Percentiles rank a stretch among this genome's conserved stretches.
Evolutionary conservation across 2,329 filamentous ascomycete genomes (phyloP).

Genomic region (Xylariaceae sp.): DNA sequence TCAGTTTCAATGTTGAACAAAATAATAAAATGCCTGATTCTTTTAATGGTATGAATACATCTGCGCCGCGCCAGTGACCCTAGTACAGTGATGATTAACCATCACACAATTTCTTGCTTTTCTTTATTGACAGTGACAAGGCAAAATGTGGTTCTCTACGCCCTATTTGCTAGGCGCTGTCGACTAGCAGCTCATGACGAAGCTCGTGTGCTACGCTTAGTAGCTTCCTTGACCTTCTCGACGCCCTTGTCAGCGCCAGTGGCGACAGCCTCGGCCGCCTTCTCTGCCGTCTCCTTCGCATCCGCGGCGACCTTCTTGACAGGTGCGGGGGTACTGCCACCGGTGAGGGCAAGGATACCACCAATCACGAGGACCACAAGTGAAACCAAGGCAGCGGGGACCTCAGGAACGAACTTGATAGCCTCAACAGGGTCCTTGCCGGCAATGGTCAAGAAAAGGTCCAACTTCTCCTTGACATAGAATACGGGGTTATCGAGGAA

Average conservation of each 20-base stretch:
- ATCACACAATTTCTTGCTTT: background rate
- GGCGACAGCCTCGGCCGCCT: slow-evolving; percentile 71
- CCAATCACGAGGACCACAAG: slow-evolving; percentile 47
- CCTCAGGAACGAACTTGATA: slow-evolving; percentile 85
- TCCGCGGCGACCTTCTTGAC: slow-evolving; percentile 68
- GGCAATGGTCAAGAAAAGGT: slow-evolving; percentile 82
- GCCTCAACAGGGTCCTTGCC: slow-evolving; percentile 81
- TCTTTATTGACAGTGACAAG: slow-evolving; percentile 7
- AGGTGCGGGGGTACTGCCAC: slow-evolving; percentile 64
- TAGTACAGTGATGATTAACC: background rate
- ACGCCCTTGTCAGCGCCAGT: slow-evolving; percentile 59
- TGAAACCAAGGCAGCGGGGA: slow-evolving; percentile 76
- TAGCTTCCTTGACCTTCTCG: slow-evolving; percentile 74
- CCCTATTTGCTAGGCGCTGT: slow-evolving; percentile 4
- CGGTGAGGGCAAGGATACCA: slow-evolving; percentile 38
- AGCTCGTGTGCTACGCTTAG: slow-evolving; percentile 59
- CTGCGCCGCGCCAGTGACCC: background rate
- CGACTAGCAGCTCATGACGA: slow-evolving; percentile 41
- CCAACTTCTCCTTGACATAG: slow-evolving; percentile 89
- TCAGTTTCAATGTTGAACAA: no score
- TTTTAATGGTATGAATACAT: background rate
- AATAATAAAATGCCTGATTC: background rate
- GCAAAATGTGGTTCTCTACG: slow-evolving; percentile 6
- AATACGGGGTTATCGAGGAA: slow-evolving; percentile 88
- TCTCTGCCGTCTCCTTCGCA: slow-evolving; percentile 68